Base-by-base conservation (phyloP, 108 stramenopile species). In the Conticribra guillardii region DNA sequence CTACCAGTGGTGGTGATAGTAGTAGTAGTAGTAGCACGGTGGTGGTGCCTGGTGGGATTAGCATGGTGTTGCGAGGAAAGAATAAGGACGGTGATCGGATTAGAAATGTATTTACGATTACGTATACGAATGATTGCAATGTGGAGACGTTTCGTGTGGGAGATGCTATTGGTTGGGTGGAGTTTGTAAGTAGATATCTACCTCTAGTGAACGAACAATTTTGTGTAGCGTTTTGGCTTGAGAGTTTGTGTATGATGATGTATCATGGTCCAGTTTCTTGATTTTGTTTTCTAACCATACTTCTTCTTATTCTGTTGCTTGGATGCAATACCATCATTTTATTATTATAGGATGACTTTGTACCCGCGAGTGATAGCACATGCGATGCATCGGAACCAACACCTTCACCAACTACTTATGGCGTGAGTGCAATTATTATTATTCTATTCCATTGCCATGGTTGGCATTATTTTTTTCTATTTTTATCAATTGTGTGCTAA, bases 141-240 rank as follows among this genome's bases (percentile, higher is more conserved):
- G 45, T 71, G 0, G 68, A 54, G n/a, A 78, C 77, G 2, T 78
- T 78, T 54, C 30, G 55, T 26, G 69, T 23, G n/a, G 77, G 77
- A 0, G 77, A 78, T 33, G 58, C 37, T 15, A 78, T 78, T 34
- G 77, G 77, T 22, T 78, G 69, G 77, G 77, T 78, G 17, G 34
- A 71, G 2, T 78, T 78, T 47, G 77, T 78, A 48, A 78, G 77
- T 78, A 23, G 30, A 15, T 50, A 18, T 9, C 11, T 11, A 41
- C 37, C 5, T 9, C 11, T 41, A 41, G 8, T 41, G 37, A 41
- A 11, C 37, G n/a, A n/a, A n/a, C n/a, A n/a, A n/a, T n/a, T n/a
- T n/a, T n/a, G n/a, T n/a, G n/a, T n/a, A n/a, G n/a, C n/a, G n/a
- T n/a, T n/a, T n/a, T n/a, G n/a, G n/a, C n/a, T n/a, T n/a, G n/a